Base-by-base conservation (phyloP, 148 eudicot genomes). In the Camellia granthamiana region DNA sequence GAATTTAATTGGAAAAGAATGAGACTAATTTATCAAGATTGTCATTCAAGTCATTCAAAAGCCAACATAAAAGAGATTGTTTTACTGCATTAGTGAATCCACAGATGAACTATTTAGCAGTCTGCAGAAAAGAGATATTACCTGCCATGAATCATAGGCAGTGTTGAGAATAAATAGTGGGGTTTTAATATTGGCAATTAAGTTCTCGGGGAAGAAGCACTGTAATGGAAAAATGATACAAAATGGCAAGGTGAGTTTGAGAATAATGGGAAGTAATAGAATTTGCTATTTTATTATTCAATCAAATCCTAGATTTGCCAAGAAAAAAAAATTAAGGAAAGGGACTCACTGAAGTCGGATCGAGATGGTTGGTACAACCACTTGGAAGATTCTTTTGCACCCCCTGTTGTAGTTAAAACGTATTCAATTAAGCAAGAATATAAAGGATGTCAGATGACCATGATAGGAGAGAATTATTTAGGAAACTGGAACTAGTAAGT, bases 61-160 rank as follows among this genome's bases (percentile, higher is more conserved):
- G 52, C 52, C 52, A 49, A 5, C 52, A 69, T 0, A 6, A 75
- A 19, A 23, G 55, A 80, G 30, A 44, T 10, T 66, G 16, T 41
- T 66, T 66, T 66, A 66, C 38, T 38, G 70, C 44, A 38, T 10
- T 30, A 30, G 13, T 56, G 14, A 3, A 76, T 21, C 15, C 16
- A 42, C 6, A 14, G 19, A 18, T 38, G 42, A 72, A 23, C 41
- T 49, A 81, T 21, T 42, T 60, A 7, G 47, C 18, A 64, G 44
- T 21, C 59, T 8, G 12, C 1, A 11, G 56, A 54, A 69, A 51
- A 13, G 63, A 74, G 52, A 71, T 42, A 15, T 66, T 83, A 94
- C 99, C 99, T 96, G 99, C 99, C 99, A 96, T 38, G 93, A 83
- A 84, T 96, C 99, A 79, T 96, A 96, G 80, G 99, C 99, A 21